These are phyloP conservation scores for Serendipita sp. DNA, from an alignment of 768 basidiomycete genomes.

Conservation along the genomic window DNA sequence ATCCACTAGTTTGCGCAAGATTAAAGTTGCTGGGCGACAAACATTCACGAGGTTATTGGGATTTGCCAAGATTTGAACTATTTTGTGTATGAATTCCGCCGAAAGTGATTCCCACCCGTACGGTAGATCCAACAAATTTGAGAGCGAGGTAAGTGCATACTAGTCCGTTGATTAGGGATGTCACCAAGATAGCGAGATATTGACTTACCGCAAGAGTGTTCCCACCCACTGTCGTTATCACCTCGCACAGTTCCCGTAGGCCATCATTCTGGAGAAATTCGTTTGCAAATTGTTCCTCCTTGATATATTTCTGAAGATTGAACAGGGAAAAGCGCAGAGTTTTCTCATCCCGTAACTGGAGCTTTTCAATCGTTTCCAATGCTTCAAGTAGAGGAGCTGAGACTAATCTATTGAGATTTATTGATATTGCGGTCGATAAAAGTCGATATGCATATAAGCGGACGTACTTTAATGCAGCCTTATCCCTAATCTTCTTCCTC, in stretches of 20 bases:
- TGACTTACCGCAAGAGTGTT: constrained; percentile 63
- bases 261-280: constrained; percentile 67
- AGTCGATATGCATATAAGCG: constrained; percentile 10
- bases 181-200: not conserved
- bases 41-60: constrained; percentile 71
- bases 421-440: not conserved
- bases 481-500: constrained; percentile 62
- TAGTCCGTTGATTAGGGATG: constrained; percentile 18
- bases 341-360: constrained; percentile 41
- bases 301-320: constrained; percentile 61
- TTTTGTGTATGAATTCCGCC: constrained; percentile 53
- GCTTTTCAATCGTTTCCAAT: constrained; percentile 54
- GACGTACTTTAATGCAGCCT: constrained; percentile 58
- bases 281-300: constrained; percentile 74
- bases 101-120: constrained; percentile 69
- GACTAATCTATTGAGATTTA: constrained; percentile 40
- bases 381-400: constrained; percentile 70
- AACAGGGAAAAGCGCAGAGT: constrained; percentile 54
- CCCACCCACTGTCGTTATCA: constrained; percentile 51
- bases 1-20: constrained; percentile 78
- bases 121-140: constrained; percentile 75
- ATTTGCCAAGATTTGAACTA: constrained; percentile 66
- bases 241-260: constrained; percentile 48
- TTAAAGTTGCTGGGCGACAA: constrained; percentile 78
- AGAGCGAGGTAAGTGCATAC: constrained; percentile 77